Base-by-base conservation (phyloP, 148 eudicot species). In the Drosera capensis region DNA sequence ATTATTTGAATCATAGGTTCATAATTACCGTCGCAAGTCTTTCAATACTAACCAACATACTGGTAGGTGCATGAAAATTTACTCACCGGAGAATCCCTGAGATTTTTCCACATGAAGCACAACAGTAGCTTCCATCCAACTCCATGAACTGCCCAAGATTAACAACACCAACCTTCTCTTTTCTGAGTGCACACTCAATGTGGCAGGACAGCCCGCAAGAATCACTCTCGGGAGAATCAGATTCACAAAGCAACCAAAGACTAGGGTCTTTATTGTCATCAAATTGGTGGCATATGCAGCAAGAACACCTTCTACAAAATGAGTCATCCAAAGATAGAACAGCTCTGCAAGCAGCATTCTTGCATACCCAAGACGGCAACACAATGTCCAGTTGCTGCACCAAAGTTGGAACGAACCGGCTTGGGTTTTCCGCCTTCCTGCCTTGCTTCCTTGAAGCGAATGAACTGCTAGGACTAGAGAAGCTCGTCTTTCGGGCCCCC, bases 251-350 rank as follows among this genome's bases (percentile, higher is more conserved):
- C 46, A 88, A 47, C 96, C 96, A 88, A 55, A 80, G 90, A 64
- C 92, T 83, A 6, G 94, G 92, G 67, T 88, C 94, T 62, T 88
- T 88, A 49, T 83, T 83, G 53, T 80, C 94, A 73, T 88, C 94
- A 67, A 74, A 83, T 24, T 31, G 61, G 65, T 73, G 86, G 52
- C 94, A 88, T 14, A 88, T 83, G 68, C 80, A 84, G 63, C 97
- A 88, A 11, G 96, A 83, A 58, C 96, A 88, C 62, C 94, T 74
- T 65, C 65, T 68, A 68, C 96, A 79, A 59, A 80, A 82, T 2
- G 64, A 63, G 58, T 77, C 68, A 45, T 68, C 71, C 8, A 45
- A 40, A 3, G 79, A 59, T 56, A 80, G 52, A 49, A 56, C 44
- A 37, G 86, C 79, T 52, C 78, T 65, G 43, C 96, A 83, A 19